phyloP scores from a whole-genome alignment of 1,139 yeast genomes.

The Zygotorulaspora mrakii region DNA sequence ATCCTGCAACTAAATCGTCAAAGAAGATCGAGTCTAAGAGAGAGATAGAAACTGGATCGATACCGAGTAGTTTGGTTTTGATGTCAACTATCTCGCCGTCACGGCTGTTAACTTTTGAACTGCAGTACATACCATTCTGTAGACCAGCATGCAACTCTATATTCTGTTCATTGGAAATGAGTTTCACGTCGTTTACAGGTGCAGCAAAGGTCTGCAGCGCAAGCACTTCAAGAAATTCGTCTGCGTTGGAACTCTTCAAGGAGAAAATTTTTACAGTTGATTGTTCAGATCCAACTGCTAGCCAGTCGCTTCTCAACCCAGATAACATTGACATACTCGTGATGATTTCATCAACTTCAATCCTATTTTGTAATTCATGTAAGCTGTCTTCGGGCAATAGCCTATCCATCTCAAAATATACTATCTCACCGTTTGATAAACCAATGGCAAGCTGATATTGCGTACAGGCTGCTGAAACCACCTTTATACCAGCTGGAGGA shows the following conservation, averaged over 20 bases:
- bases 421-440: constrained; percentile 67
- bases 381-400: constrained; percentile 50
- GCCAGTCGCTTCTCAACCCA: constrained; percentile 51
- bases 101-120: constrained; percentile 52
- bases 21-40: constrained; percentile 22
- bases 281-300: constrained; percentile 71
- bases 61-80: constrained; percentile 70
- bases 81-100: constrained; percentile 68
- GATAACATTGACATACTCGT: constrained; percentile 52
- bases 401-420: constrained; percentile 76
- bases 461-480: constrained; percentile 59
- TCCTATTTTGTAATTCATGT: constrained; percentile 63
- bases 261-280: constrained; percentile 68
- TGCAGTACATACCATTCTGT: constrained; percentile 73
- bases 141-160: constrained; percentile 69
- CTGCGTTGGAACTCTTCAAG: constrained; percentile 45
- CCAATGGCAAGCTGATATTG: constrained; percentile 66
- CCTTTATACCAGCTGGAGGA: constrained; percentile 74
- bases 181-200: constrained; percentile 47
- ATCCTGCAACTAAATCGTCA: constrained; percentile 21
- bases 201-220: constrained; percentile 69
- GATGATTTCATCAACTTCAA: constrained; percentile 53
- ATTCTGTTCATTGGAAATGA: constrained; percentile 22
- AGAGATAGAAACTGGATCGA: constrained; percentile 55
- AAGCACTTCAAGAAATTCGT: constrained; percentile 58